Evolutionary conservation across 1,284 basidiomycete genomes (phyloP).

Genomic region (Leccinum pachyderme): DNA sequence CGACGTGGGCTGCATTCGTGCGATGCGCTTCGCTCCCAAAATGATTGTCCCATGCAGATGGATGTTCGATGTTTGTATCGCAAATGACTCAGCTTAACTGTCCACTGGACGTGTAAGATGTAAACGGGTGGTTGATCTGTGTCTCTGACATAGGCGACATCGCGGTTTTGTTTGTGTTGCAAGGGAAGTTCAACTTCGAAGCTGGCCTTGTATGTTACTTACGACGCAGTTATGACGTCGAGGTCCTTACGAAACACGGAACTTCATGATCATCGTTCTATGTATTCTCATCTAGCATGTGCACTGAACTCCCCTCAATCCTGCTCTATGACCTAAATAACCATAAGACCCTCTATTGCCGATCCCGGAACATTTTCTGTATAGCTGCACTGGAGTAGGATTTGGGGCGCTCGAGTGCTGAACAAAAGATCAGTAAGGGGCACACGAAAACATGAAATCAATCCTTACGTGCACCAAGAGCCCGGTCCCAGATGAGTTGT

Average conservation of each 20-base stretch:
- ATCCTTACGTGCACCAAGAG: constrained; percentile 82
- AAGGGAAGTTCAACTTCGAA: no score
- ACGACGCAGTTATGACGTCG: no score
- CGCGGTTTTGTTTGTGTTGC: no score
- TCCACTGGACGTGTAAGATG: constrained; percentile 39
- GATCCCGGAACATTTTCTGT: constrained; percentile 68
- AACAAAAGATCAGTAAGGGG: constrained; percentile 2
- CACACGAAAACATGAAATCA: not conserved
- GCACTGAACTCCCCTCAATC: not conserved
- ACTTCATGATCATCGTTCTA: not conserved
- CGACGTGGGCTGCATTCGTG: constrained; percentile 54
- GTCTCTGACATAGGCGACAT: constrained; percentile 39
- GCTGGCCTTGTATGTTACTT: no score
- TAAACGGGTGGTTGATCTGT: constrained; percentile 68
- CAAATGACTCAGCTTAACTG: constrained; percentile 69
- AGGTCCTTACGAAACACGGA: no score
- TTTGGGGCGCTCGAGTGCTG: constrained; percentile 84
- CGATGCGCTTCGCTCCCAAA: constrained; percentile 77
- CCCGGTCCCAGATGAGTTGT: constrained; percentile 94
- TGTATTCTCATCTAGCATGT: not conserved
- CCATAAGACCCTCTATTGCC: constrained; percentile 27
- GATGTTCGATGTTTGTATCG: constrained; percentile 60
- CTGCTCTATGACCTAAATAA: not conserved
- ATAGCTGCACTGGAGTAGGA: constrained; percentile 80
- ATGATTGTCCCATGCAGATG: constrained; percentile 84